These are phyloP conservation scores for Lepiota venenata DNA, from an alignment of 768 basidiomycete species.

Conservation along the genomic window DNA sequence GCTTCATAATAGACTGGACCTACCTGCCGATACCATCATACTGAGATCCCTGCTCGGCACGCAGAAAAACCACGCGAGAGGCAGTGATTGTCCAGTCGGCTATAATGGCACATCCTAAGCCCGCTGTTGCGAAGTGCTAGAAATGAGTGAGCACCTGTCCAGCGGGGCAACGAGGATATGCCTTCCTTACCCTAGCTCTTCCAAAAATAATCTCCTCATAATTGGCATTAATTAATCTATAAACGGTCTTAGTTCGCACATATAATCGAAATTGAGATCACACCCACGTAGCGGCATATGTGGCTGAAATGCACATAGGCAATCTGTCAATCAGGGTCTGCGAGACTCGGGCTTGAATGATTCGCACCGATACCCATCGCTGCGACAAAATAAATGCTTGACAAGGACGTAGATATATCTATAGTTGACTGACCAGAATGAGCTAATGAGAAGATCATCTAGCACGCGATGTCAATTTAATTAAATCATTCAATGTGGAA, in stretches of 20 bases:
- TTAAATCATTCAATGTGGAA: not conserved
- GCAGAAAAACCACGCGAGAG: not conserved
- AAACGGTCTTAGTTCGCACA: too few relatives aligned
- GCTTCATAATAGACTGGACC: not conserved
- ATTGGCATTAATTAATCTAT: too few relatives aligned
- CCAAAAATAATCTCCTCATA: too few relatives aligned
- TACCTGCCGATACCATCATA: not conserved
- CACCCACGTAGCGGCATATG: too few relatives aligned
- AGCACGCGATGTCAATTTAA: too few relatives aligned
- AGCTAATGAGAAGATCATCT: constrained; percentile 1
- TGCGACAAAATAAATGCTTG: not conserved
- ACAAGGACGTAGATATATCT: not conserved
- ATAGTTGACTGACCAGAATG: not conserved
- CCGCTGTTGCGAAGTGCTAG: not conserved
- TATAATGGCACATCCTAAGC: not conserved
- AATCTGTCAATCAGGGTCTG: not conserved
- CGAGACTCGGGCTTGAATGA: not conserved
- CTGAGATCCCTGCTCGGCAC: not conserved
- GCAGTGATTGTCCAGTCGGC: constrained; percentile 2
- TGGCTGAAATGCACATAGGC: too few relatives aligned
- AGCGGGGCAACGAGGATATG: not conserved
- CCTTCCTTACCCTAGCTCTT: too few relatives aligned
- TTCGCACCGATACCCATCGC: not conserved
- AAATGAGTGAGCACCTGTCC: not conserved
- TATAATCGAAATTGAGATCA: too few relatives aligned